Evolutionary conservation across 768 basidiomycete genomes (phyloP), one percentile per base, ranked within the genome.

Genomic region (Tylopilus balloui): DNA sequence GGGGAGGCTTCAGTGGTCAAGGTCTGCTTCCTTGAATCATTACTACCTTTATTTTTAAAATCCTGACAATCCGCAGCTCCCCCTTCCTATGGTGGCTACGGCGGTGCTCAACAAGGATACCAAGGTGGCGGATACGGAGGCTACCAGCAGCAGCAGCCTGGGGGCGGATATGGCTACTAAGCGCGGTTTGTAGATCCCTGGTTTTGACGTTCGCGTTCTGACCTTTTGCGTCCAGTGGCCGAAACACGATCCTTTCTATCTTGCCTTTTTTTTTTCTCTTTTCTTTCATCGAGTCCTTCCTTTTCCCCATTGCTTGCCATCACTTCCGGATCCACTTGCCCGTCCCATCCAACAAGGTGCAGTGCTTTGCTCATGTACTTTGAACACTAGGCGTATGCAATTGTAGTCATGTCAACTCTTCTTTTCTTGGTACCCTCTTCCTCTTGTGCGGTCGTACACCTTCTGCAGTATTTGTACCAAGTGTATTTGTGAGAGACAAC

Each of bases 131-230:
- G 58, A 42, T 65, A 66, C 14, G 1, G 3, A 8, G 66, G 52
- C 28, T 66, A 66, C 32, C 59, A 65, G 24, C 63, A 61, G 24
- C 63, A 61, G 4, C 69, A 56, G 31, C 1, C 25, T 19, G 59
- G 55, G 3, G 42, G 59, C 9, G 69, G 69, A 31, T 61, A 63
- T 20, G 52, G 62, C 25, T 67, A 72, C 39, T 68, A 20, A 53
- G 31, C 5, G 2, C 1, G 10, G 61, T 62, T 35, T 37, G 45
- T 47, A 9, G 29, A 13, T 7, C 17, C 9, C 17, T 11, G 17
- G 12, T 11, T 2, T 31, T 27, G 17, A 17, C 15, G 6, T 20
- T 21, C 23, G 13, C n/a, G 15, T 35, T 2, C 34, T 61, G 43
- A 57, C 19, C 1, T 13, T 28, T 1, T 14, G 14, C 11, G 15